These are phyloP conservation scores for Aspergillus piperis DNA, from an alignment of 2,329 filamentous ascomycete genomes.

Conservation along the genomic window DNA sequence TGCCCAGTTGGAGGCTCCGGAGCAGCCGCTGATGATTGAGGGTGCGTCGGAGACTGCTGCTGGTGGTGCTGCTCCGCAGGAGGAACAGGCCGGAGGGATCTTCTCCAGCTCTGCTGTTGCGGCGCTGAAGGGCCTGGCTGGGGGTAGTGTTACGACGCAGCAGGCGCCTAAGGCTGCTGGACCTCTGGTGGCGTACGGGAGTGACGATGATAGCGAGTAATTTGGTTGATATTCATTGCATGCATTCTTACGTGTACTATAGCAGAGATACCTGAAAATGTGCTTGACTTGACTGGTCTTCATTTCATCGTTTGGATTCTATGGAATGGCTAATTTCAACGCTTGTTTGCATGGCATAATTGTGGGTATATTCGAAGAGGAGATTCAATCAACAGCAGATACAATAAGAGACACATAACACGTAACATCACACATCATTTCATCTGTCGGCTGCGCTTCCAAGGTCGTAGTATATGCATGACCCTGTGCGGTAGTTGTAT, in stretches of 20 bases:
- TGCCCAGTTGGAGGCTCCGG: constrained; percentile 57
- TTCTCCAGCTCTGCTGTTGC: constrained; percentile 81
- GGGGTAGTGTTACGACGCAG: constrained; percentile 46
- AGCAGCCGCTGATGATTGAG: constrained; percentile 51
- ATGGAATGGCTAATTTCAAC: background rate
- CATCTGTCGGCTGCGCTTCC: constrained; percentile 31
- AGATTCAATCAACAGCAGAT: constrained; percentile 13
- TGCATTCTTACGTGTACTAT: constrained; percentile 33
- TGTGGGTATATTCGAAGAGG: constrained; percentile 25
- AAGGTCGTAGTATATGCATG: constrained; percentile 83
- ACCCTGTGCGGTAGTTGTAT: constrained; percentile 86
- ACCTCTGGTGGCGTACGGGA: constrained; percentile 84
- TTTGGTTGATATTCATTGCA: constrained; percentile 15
- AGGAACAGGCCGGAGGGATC: constrained; percentile 62
- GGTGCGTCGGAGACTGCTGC: constrained; percentile 44
- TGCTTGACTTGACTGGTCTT: constrained; percentile 7
- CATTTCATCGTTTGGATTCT: background rate
- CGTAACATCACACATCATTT: constrained; percentile 15
- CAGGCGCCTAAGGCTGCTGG: constrained; percentile 48
- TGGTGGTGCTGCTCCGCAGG: constrained; percentile 20
- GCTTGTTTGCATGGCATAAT: constrained; percentile 6
- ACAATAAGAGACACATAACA: constrained; percentile 18
- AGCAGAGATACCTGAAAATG: constrained; percentile 34
- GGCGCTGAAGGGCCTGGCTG: constrained; percentile 64
- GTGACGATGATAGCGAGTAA: constrained; percentile 75